Evolutionary conservation across 192 early-diverging fungal genomes (phyloP), one percentile per base, ranked within the genome.

Genomic region (Coemansia sp.): DNA sequence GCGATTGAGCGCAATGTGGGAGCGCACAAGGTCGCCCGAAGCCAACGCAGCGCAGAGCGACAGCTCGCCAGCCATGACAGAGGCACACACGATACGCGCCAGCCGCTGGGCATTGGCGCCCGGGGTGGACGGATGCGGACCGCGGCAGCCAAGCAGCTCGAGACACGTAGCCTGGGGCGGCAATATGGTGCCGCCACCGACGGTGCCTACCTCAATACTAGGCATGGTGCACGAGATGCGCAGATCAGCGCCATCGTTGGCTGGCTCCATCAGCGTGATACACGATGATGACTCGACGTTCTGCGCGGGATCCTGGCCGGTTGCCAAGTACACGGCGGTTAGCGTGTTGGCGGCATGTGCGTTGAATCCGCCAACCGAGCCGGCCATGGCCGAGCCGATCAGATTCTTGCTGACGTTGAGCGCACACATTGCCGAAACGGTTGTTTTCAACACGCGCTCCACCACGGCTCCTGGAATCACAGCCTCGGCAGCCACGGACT

Each of bases 251-350:
- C 88, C 90, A 42, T 86, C 73, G 69, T 95, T 93, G 47, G 90
- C 78, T 42, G 91, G 85, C 79, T 94, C 92, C 95, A 97, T 97
- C 69, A 97, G 64, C 2, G 95, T 97, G 51, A 97, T 95, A 76
- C 95, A 97, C 62, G 89, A 90, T 8, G 93, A 94, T 46, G 88
- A 90, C 72, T 97, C 95, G 19, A 97, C 94, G 65, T 96, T 97
- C 77, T 97, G 95, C 16, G 95, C 95, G 11, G 95, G 95, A 63
- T 97, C 95, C 83, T 97, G 95, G 26, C 95, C 95, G 43, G 94
- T 96, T 8, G 95, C 95, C 18, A 97, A 61, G 70, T 89, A 97
- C 1, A 97, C 71, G 16, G 95, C 93, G 4, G 95, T 96, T 62
- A 97, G 71, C 62, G 92, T 95, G 70, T 95, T 97, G 68, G 95